These are phyloP conservation scores for Moesziomyces sp. DNA, from an alignment of 1,284 basidiomycete species.

Conservation along the genomic window DNA sequence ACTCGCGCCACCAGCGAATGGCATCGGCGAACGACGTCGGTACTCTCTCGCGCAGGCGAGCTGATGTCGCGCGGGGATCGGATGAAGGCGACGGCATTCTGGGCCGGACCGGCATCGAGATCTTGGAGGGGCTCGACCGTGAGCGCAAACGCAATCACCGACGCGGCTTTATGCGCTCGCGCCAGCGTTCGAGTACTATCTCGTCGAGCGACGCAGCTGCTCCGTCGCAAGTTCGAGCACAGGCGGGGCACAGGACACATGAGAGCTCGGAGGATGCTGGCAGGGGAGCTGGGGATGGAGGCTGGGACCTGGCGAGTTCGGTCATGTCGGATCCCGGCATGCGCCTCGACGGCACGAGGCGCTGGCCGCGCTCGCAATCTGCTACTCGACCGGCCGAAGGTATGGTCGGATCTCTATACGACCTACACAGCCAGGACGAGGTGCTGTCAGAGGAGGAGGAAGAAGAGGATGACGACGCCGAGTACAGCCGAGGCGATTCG, in stretches of 20 bases:
- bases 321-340: slow-evolving; percentile 43
- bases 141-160: slow-evolving; percentile 23
- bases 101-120: slow-evolving; percentile 51
- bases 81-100: slow-evolving; percentile 20
- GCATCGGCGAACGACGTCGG: slow-evolving; percentile 34
- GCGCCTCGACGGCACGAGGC: slow-evolving; percentile 1
- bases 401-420: slow-evolving; percentile 24
- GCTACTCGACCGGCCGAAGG: slow-evolving; percentile 14
- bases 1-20: slow-evolving; percentile 19
- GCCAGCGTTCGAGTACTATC: slow-evolving; percentile 32
- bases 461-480: slow-evolving; percentile 19
- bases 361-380: slow-evolving; percentile 20
- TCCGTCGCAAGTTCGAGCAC: neutral
- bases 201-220: slow-evolving; percentile 2
- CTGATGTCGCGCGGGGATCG: neutral
- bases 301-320: slow-evolving; percentile 31
- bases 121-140: slow-evolving; percentile 51
- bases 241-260: neutral
- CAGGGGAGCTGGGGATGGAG: neutral
- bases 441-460: slow-evolving; percentile 46
- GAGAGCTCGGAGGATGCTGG: slow-evolving; percentile 10
- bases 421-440: slow-evolving; percentile 29
- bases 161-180: slow-evolving; percentile 18
- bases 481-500: neutral
- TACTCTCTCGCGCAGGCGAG: slow-evolving; percentile 9